Conservation (phyloP, 2,329 filamentous ascomycete genomes). For the Stromatinia cepivora region DNA sequence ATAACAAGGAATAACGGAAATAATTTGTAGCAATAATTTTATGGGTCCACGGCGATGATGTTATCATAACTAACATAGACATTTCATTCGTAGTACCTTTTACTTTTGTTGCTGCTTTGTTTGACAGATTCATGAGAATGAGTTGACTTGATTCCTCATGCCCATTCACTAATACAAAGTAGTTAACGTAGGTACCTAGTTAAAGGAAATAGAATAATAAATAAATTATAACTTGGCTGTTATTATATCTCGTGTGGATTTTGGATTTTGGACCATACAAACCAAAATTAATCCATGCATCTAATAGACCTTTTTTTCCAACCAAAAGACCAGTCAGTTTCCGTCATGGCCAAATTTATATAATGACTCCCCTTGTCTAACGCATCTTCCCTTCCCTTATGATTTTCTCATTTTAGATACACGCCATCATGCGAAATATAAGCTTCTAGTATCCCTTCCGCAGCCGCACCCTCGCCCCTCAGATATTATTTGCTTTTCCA, state of each 20-base stretch:
- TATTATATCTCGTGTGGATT: not conserved
- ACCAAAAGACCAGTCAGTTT: not conserved
- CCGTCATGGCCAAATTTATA: constrained; percentile 1
- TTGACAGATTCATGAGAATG: not conserved
- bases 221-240: too few relatives aligned
- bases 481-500: not conserved
- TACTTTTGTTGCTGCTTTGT: not conserved
- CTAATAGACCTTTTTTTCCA: not conserved
- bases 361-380: not conserved
- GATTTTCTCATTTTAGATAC: not conserved
- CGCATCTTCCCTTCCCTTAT: not conserved
- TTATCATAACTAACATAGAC: not conserved
- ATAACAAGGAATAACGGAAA: not conserved
- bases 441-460: not conserved
- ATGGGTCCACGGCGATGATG: constrained; percentile 4
- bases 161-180: not conserved
- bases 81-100: constrained; percentile 5
- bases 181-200: too few relatives aligned
- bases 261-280: not conserved
- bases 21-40: not conserved
- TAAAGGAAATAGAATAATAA: too few relatives aligned
- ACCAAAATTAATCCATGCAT: not conserved
- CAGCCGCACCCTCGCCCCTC: not conserved
- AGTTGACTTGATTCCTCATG: not conserved
- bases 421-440: not conserved